Evolutionary conservation across 306 rosid species (phyloP).

Genomic region (Acacia crassicarpa): DNA sequence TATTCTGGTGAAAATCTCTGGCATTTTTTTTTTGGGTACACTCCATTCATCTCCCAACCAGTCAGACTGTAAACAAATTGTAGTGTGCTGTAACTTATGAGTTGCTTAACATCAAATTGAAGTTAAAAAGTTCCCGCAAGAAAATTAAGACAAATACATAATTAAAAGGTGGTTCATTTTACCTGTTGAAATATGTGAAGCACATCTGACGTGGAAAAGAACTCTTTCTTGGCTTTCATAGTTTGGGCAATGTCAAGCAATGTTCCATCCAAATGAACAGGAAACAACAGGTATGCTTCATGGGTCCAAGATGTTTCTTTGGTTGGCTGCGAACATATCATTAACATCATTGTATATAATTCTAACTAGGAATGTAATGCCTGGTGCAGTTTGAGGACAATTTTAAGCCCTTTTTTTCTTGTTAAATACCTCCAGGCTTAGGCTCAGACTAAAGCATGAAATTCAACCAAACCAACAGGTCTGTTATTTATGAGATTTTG

Average conservation of each 20-base stretch:
- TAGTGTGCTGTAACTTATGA: slow-evolving; percentile 2
- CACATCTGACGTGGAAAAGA: slow-evolving; percentile 80
- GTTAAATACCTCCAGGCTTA: background rate
- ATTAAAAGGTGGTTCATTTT: slow-evolving; percentile 24
- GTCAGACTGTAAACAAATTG: background rate
- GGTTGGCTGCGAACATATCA: slow-evolving; percentile 58
- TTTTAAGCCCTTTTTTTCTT: background rate
- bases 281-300: slow-evolving; percentile 93
- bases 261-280: slow-evolving; percentile 98
- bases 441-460: background rate
- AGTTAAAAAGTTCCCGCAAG: background rate
- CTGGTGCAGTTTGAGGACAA: background rate
- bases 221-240: slow-evolving; percentile 80
- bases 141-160: slow-evolving; percentile 9
- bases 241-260: slow-evolving; percentile 77
- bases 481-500: background rate
- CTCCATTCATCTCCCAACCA: background rate
- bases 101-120: slow-evolving; percentile 4
- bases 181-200: slow-evolving; percentile 93
- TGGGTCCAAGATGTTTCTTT: slow-evolving; percentile 82
- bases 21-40: background rate
- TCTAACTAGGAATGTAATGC: slow-evolving; percentile 11
- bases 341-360: background rate
- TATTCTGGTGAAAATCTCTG: background rate
- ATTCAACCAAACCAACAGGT: background rate